Evolutionary conservation across 768 basidiomycete species (phyloP).

Genomic region (Rhodocollybia butyracea): DNA sequence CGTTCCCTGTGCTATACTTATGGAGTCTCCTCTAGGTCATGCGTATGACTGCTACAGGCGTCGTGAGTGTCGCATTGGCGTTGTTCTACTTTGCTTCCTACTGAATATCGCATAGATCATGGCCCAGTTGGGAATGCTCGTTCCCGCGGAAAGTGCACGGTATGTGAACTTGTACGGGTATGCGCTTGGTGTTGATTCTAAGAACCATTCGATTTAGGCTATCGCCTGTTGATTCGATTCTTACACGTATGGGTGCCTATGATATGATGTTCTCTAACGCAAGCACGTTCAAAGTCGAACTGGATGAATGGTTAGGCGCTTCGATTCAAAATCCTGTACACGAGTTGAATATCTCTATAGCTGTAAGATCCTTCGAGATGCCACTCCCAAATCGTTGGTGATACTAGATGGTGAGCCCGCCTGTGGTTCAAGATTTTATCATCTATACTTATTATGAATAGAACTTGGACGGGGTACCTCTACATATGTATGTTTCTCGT

Average conservation of each 20-base stretch:
- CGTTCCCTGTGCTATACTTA: background rate
- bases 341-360: constrained; percentile 34
- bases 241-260: constrained; percentile 98
- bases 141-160: constrained; percentile 83
- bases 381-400: constrained; percentile 90
- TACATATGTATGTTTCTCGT: constrained; percentile 61
- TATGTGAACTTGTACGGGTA: constrained; percentile 26
- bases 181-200: background rate
- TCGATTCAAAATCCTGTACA: background rate
- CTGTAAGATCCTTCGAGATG: constrained; percentile 90
- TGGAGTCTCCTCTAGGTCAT: constrained; percentile 49
- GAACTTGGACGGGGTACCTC: constrained; percentile 96
- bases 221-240: constrained; percentile 86
- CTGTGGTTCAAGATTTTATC: no score
- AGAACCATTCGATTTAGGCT: constrained; percentile 58
- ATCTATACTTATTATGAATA: constrained; percentile 26
- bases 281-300: constrained; percentile 97
- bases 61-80: constrained; percentile 45
- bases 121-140: constrained; percentile 94
- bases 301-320: constrained; percentile 83
- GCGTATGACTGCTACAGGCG: constrained; percentile 94
- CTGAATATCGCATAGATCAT: constrained; percentile 53
- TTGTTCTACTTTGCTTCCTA: background rate
- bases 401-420: constrained; percentile 87
- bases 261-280: constrained; percentile 95